Conservation (phyloP, 176 grass and related monocot species). For the Tillandsia fasciculata region DNA sequence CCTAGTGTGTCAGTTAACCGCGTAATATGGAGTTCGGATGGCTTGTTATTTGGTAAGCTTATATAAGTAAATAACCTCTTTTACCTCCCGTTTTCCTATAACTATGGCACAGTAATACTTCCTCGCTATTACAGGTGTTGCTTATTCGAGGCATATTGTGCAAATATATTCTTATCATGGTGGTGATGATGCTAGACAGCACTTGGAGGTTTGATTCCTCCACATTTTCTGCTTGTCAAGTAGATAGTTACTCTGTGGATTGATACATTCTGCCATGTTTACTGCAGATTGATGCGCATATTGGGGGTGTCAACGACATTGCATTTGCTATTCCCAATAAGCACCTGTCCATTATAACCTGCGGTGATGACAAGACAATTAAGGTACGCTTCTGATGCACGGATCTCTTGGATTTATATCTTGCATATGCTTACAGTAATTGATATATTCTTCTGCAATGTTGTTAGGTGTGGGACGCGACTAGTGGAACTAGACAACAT, state of each 20-base stretch:
- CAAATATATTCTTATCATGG: constrained; percentile 93
- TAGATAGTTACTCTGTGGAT: constrained; percentile 17
- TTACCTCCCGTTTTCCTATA: constrained; percentile 15
- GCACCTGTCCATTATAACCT: constrained; percentile 92
- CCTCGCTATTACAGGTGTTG: constrained; percentile 54
- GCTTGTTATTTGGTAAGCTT: constrained; percentile 83
- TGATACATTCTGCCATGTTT: constrained; percentile 21
- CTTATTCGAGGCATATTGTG: constrained; percentile 96
- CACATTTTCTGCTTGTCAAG: constrained; percentile 10
- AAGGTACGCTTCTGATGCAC: constrained; percentile 39
- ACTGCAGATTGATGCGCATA: constrained; percentile 90
- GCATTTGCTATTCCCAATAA: constrained; percentile 98
- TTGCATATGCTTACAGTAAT: constrained; percentile 7
- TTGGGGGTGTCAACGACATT: constrained; percentile 96
- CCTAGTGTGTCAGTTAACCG: constrained; percentile 84
- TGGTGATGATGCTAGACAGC: constrained; percentile 82
- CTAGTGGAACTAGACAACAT: constrained; percentile 62
- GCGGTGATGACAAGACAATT: constrained; percentile 97
- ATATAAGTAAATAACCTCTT: neutral
- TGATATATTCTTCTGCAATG: constrained; percentile 16
- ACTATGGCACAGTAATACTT: neutral
- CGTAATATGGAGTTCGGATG: constrained; percentile 93
- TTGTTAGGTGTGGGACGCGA: constrained; percentile 93
- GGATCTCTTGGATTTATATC: constrained; percentile 13
- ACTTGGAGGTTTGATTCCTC: constrained; percentile 58